phyloP scores from a whole-genome alignment of 495 filamentous ascomycete genomes.

The Aspergillus sclerotiicarbonarius region DNA sequence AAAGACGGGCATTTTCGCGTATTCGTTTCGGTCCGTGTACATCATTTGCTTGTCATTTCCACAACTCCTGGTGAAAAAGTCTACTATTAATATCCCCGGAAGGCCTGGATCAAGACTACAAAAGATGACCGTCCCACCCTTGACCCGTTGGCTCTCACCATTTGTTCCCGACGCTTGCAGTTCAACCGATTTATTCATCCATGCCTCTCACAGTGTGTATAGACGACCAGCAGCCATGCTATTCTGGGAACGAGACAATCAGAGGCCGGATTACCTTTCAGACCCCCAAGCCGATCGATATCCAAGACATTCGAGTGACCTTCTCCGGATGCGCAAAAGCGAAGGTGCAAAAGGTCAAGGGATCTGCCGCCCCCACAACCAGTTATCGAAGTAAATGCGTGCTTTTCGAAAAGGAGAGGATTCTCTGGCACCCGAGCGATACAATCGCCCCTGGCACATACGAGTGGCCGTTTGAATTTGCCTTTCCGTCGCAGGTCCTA shows the following conservation, averaged over 20 bases:
- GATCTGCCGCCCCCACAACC: constrained; percentile 6
- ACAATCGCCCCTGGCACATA: constrained; percentile 8
- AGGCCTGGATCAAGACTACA: no score
- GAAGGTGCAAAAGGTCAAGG: constrained; percentile 15
- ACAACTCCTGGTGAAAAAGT: no score
- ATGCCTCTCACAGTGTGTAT: constrained; percentile 15
- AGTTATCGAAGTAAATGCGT: constrained; percentile 17
- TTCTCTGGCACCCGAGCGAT: constrained; percentile 3
- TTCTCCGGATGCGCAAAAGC: constrained; percentile 16
- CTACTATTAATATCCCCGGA: no score
- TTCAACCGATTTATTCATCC: no score
- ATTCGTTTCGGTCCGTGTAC: no score
- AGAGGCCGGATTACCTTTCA: constrained; percentile 7
- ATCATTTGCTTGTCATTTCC: no score
- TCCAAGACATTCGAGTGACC: constrained; percentile 11
- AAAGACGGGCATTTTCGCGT: no score
- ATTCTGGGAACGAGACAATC: constrained; percentile 13
- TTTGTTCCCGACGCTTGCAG: not conserved
- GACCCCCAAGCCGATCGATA: constrained; percentile 1
- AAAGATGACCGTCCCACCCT: no score
- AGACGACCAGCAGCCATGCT: constrained; percentile 6
- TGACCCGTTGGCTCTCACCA: not conserved
- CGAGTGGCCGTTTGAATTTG: constrained; percentile 18
- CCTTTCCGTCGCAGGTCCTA: constrained; percentile 7
- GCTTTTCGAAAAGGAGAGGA: constrained; percentile 13